Conservation (phyloP, 305 asterid genomes). For the Stenogyne calaminthoides region DNA sequence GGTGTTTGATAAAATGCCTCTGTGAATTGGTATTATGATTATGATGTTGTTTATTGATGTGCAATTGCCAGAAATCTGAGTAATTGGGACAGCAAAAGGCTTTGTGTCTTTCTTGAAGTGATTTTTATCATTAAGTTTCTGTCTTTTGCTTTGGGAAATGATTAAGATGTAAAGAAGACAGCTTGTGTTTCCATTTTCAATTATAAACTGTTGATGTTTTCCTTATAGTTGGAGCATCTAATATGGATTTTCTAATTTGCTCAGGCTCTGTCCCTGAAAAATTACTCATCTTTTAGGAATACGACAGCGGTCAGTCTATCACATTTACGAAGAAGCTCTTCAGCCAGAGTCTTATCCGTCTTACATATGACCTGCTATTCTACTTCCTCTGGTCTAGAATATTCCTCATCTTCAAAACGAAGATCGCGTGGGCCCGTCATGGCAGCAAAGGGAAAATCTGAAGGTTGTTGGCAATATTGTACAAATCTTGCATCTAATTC, state of each 20-base stretch:
- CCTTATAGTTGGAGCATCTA: conserved; percentile 34
- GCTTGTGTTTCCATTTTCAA: conserved; percentile 16
- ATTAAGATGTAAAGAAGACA: not conserved
- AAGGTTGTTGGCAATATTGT: conserved; percentile 46
- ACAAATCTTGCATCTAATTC: not conserved
- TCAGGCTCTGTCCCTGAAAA: conserved; percentile 78
- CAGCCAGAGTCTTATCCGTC: conserved; percentile 53
- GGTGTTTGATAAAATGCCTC: conserved; percentile 37
- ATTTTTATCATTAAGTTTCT: conserved; percentile 10
- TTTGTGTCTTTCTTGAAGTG: not conserved
- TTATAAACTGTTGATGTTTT: conserved; percentile 13
- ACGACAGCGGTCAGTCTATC: conserved; percentile 54
- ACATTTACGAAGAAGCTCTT: conserved; percentile 61
- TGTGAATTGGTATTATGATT: not conserved
- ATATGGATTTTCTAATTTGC: conserved; percentile 40
- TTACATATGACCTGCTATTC: conserved; percentile 51
- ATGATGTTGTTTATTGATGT: conserved; percentile 18
- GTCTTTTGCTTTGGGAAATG: not conserved
- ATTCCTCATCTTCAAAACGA: conserved; percentile 53
- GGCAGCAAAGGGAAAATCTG: conserved; percentile 76
- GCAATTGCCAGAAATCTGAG: conserved; percentile 11
- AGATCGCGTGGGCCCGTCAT: conserved; percentile 76
- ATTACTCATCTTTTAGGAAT: conserved; percentile 67
- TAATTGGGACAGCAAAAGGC: conserved; percentile 18
- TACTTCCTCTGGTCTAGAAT: conserved; percentile 51